phyloP scores from a whole-genome alignment of 1,284 basidiomycete genomes.

The Rhodotorula glutinis region DNA sequence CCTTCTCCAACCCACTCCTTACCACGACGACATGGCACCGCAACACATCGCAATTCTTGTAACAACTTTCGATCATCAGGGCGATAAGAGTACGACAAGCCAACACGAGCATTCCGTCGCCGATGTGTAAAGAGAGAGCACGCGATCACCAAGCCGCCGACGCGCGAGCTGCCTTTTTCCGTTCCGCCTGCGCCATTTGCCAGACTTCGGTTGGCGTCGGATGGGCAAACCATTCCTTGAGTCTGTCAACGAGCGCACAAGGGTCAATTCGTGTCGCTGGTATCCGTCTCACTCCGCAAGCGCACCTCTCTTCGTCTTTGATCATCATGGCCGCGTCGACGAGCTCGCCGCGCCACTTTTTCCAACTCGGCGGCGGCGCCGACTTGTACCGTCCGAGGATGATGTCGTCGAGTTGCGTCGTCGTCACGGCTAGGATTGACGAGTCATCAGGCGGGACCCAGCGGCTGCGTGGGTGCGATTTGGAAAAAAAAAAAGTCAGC shows the following conservation, averaged over 20 bases:
- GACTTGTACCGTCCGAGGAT: slow-evolving; percentile 6
- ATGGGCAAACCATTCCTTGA: slow-evolving; percentile 4
- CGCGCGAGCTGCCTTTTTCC: slow-evolving; percentile 3
- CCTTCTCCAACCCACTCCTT: no score
- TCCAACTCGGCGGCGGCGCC: slow-evolving; percentile 14
- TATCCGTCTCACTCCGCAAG: background rate
- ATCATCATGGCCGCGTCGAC: slow-evolving; percentile 13
- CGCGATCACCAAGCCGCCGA: background rate
- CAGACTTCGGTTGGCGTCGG: slow-evolving; percentile 7
- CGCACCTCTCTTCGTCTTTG: slow-evolving; percentile 3
- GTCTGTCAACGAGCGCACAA: background rate
- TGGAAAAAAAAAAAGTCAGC: no score
- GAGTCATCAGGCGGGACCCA: slow-evolving; percentile 10
- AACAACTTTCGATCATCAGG: background rate
- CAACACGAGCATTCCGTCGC: background rate
- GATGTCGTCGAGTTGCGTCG: slow-evolving; percentile 14
- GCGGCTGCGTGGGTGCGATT: slow-evolving; percentile 12
- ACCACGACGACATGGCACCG: no score
- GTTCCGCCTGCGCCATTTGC: slow-evolving; percentile 2
- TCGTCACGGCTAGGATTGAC: slow-evolving; percentile 1
- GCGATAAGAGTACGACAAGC: no score
- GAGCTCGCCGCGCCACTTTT: slow-evolving; percentile 10
- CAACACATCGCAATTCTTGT: background rate
- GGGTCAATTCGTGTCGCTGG: no score
- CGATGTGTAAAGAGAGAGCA: background rate